These are phyloP conservation scores for Magnolia kwangsiensis DNA, from an alignment of 164 flowering plant species.

Conservation along the genomic window DNA sequence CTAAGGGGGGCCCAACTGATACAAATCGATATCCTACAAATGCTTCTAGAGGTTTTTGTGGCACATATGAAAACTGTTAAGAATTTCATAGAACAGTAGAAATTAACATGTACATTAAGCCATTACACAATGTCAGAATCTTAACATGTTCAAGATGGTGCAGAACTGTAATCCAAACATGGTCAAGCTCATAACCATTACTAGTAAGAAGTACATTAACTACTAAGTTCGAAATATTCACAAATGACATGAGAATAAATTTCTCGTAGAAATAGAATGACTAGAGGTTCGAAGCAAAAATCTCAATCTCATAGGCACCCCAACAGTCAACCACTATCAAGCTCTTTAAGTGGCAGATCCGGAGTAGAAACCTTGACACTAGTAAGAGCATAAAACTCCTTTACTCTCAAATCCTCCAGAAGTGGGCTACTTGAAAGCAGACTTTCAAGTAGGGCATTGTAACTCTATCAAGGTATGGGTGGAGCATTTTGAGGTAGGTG, in stretches of 20 bases:
- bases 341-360: constrained; percentile 1
- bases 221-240: too few relatives aligned
- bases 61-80: neutral
- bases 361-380: constrained; percentile 3
- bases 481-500: neutral
- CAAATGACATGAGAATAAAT: neutral
- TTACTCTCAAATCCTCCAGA: constrained; percentile 1
- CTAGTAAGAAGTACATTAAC: too few relatives aligned
- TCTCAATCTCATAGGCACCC: neutral
- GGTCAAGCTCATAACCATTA: too few relatives aligned
- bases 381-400: neutral
- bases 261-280: neutral
- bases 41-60: neutral
- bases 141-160: neutral
- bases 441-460: neutral
- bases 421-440: constrained; percentile 5
- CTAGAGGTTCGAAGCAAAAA: too few relatives aligned
- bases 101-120: neutral
- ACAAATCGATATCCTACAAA: neutral
- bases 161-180: neutral
- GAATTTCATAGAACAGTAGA: neutral
- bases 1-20: neutral
- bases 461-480: neutral
- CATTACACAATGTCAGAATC: constrained; percentile 10
- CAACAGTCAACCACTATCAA: neutral